A percentile compares a stretch with the other conserved stretches of the same genome.
Conservation (phyloP, 768 basidiomycete species). For the Lepiota subincarnata region DNA sequence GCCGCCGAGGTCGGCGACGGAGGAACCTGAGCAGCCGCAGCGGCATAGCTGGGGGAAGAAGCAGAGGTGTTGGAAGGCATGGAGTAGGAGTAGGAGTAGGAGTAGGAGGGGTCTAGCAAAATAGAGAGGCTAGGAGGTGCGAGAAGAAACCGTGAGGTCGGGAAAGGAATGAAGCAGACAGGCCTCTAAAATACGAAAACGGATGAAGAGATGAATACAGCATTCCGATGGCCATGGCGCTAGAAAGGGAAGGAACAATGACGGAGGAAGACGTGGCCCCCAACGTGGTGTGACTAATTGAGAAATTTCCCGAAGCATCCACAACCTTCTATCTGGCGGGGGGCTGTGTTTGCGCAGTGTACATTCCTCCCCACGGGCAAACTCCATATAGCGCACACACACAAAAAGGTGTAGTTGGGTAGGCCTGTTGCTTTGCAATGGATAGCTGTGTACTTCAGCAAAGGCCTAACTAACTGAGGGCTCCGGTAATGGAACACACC, state of each 20-base stretch:
- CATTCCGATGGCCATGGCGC: background rate
- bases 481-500: too few relatives aligned
- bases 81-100: background rate
- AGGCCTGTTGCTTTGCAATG: too few relatives aligned
- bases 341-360: too few relatives aligned
- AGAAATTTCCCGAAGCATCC: constrained; percentile 1
- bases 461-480: too few relatives aligned
- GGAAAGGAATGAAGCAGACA: background rate
- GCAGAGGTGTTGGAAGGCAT: constrained; percentile 1
- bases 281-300: background rate
- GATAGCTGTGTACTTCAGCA: too few relatives aligned
- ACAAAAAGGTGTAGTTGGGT: too few relatives aligned
- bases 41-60: background rate
- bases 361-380: too few relatives aligned
- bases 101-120: background rate
- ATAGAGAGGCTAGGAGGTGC: background rate
- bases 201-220: background rate
- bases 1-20: background rate
- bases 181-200: background rate
- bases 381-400: too few relatives aligned
- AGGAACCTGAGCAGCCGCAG: background rate
- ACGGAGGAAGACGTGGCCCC: constrained; percentile 11
- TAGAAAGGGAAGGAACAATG: too few relatives aligned
- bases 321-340: background rate
- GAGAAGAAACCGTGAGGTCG: background rate